Evolutionary conservation across 2,329 filamentous ascomycete genomes (phyloP).

Genomic region (Sarocladium brachiariae): DNA sequence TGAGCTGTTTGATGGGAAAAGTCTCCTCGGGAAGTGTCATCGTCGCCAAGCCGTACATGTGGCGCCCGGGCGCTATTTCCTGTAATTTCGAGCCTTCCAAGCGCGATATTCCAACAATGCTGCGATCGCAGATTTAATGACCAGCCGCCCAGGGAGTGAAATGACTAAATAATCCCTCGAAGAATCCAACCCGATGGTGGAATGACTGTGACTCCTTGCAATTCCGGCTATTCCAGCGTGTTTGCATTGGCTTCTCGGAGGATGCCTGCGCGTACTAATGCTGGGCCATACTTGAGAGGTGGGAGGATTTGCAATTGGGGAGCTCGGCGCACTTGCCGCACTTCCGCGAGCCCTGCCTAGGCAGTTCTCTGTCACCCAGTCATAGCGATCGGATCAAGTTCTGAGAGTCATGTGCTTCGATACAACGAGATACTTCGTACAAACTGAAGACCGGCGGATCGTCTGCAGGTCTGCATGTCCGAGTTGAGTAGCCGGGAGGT

Average conservation of each 20-base stretch:
- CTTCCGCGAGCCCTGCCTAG: constrained; percentile 5
- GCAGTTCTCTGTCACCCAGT: neutral
- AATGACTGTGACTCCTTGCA: neutral
- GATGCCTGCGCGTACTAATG: no score
- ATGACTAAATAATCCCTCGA: neutral
- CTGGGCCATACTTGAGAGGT: no score
- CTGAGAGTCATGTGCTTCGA: neutral
- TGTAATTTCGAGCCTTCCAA: neutral
- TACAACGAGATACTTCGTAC: no score
- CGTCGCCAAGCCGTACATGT: neutral
- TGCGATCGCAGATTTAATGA: neutral
- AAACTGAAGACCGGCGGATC: neutral
- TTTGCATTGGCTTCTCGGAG: neutral
- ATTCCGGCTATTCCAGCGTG: constrained; percentile 3
- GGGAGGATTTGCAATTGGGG: neutral
- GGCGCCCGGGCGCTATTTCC: neutral
- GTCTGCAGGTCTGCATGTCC: neutral
- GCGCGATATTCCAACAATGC: no score
- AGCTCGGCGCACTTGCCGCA: constrained; percentile 7
- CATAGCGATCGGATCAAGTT: neutral
- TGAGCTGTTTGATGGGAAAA: neutral
- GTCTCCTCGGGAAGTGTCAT: neutral
- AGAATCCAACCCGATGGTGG: neutral
- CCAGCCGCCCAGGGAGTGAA: neutral
- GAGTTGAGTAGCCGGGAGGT: neutral